A percentile compares a stretch with the other conserved stretches of the same genome.
Evolutionary conservation across 2,329 filamentous ascomycete genomes (phyloP).

Genomic region (Incumbomyces lentus): DNA sequence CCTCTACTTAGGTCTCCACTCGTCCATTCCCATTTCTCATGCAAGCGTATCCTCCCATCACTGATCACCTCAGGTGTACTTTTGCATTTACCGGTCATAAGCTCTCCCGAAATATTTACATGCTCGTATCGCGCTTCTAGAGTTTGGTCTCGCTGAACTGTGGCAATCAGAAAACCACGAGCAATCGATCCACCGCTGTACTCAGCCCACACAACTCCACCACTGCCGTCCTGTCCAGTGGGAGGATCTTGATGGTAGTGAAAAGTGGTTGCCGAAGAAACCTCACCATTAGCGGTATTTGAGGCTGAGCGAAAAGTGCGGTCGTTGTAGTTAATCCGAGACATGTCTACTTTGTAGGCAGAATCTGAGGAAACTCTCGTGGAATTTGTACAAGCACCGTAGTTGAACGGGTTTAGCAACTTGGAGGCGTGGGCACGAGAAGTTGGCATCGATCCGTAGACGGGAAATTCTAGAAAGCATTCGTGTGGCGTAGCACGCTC

Average conservation of each 20-base stretch:
- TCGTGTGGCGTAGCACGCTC: not conserved
- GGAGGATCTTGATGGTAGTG: conserved; percentile 4
- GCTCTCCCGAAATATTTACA: not conserved
- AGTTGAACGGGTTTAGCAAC: too few species aligned
- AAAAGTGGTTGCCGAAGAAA: conserved; percentile 1
- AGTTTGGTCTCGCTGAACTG: not conserved
- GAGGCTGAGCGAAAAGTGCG: conserved; percentile 3
- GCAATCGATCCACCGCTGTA: conserved; percentile 4
- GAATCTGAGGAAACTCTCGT: not conserved
- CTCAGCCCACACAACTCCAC: conserved; percentile 2
- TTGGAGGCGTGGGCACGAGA: not conserved
- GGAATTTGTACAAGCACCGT: too few species aligned
- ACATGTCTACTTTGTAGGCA: not conserved
- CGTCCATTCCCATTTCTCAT: conserved; percentile 6
- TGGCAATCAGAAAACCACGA: conserved; percentile 2
- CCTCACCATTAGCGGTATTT: conserved; percentile 1
- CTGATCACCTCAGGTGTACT: conserved; percentile 1
- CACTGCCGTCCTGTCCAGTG: not conserved
- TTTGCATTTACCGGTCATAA: conserved; percentile 7
- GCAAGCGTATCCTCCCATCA: conserved; percentile 1
- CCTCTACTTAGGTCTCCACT: not conserved
- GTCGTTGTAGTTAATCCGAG: not conserved
- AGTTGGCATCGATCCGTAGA: not conserved
- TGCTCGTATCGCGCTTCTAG: conserved; percentile 5
- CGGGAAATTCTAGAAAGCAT: not conserved